Conservation (phyloP, 352 stramenopile species). For the Globisporangium mamillatum region DNA sequence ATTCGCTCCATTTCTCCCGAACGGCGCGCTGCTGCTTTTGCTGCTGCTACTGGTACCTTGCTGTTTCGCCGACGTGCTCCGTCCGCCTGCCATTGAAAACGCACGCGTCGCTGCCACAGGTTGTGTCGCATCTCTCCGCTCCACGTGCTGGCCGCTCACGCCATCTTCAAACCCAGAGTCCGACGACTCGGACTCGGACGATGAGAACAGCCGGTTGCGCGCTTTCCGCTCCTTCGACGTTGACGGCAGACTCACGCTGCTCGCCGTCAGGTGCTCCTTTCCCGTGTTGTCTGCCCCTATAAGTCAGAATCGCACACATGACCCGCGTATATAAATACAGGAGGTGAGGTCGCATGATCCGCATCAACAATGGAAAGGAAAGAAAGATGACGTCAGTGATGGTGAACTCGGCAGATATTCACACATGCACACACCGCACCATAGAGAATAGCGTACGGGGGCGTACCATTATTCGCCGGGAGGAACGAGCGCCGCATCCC, state of each 20-base stretch:
- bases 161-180: constrained; percentile 16
- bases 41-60: constrained; percentile 10
- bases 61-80: constrained; percentile 16
- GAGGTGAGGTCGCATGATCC: not conserved
- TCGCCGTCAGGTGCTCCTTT: constrained; percentile 7
- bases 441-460: not conserved
- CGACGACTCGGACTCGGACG: constrained; percentile 20
- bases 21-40: constrained; percentile 8
- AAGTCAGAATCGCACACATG: not conserved
- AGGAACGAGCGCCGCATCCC: not conserved
- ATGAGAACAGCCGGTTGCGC: constrained; percentile 23
- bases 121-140: not conserved
- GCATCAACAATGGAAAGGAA: not conserved
- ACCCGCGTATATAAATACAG: not conserved
- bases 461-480: not conserved
- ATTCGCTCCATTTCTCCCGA: constrained; percentile 3
- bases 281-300: not conserved
- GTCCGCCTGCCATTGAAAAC: constrained; percentile 9
- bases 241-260: constrained; percentile 6
- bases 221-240: constrained; percentile 17
- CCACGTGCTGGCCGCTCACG: not conserved
- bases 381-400: constrained; percentile 1
- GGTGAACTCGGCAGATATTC: not conserved
- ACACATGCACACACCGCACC: not conserved
- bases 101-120: not conserved